A percentile compares a stretch with the other conserved stretches of the same genome.
These are phyloP conservation scores for Psilocybe cyanescens DNA, from an alignment of 768 basidiomycete genomes.

Conservation along the genomic window DNA sequence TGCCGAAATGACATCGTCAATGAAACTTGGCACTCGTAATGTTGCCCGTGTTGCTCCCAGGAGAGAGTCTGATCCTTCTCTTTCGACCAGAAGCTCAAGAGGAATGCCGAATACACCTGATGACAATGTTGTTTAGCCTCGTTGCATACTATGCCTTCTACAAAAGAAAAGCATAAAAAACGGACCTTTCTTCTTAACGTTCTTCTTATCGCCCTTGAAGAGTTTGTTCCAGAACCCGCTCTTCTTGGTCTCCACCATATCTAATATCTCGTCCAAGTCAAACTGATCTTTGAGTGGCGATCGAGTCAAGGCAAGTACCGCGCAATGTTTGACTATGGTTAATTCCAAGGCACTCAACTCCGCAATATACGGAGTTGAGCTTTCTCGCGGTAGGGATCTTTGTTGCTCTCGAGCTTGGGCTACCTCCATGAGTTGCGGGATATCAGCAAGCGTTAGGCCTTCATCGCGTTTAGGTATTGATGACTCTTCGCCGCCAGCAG, in stretches of 20 bases:
- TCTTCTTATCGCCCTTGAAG: conserved; percentile 89
- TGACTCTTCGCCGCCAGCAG: conserved; percentile 52
- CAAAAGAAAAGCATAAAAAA: conserved; percentile 12
- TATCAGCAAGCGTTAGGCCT: conserved; percentile 91
- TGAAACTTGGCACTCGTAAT: conserved; percentile 92
- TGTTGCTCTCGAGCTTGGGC: conserved; percentile 90
- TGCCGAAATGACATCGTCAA: conserved; percentile 96
- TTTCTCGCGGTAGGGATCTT: conserved; percentile 79
- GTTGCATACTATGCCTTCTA: not conserved
- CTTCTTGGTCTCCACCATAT: conserved; percentile 92
- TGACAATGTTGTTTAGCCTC: conserved; percentile 17
- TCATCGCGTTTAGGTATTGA: conserved; percentile 56
- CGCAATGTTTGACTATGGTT: conserved; percentile 90
- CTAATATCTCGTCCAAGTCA: conserved; percentile 91
- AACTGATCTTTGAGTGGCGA: conserved; percentile 82
- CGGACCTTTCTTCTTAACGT: conserved; percentile 84
- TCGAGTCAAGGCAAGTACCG: conserved; percentile 77
- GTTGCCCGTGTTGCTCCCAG: conserved; percentile 87
- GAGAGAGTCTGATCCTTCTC: conserved; percentile 94
- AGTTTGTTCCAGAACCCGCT: conserved; percentile 95
- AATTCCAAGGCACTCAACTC: conserved; percentile 85
- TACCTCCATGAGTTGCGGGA: conserved; percentile 90
- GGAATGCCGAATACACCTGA: conserved; percentile 93
- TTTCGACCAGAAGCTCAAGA: conserved; percentile 89
- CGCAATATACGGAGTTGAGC: conserved; percentile 80